phyloP scores from a whole-genome alignment of 2,329 filamentous ascomycete genomes.

The Sporothrix pallida region DNA sequence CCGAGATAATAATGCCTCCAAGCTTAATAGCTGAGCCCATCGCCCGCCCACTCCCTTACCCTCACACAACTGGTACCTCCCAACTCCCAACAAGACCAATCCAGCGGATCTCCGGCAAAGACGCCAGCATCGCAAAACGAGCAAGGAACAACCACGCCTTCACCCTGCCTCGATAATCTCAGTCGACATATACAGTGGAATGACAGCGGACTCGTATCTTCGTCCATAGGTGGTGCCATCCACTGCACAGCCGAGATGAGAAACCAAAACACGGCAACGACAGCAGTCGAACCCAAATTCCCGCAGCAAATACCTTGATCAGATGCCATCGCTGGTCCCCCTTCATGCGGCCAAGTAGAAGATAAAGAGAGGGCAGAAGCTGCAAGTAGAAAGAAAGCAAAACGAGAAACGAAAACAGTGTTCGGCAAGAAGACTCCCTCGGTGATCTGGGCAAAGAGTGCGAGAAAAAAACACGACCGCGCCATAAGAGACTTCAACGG shows the following conservation, averaged over 20 bases:
- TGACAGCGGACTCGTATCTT: constrained; percentile 85
- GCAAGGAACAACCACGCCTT: constrained; percentile 33
- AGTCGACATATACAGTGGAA: constrained; percentile 34
- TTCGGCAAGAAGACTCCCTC: constrained; percentile 35
- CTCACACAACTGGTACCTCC: neutral
- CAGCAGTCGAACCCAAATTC: constrained; percentile 35
- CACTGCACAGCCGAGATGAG: constrained; percentile 41
- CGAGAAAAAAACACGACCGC: neutral
- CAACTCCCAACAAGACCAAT: constrained; percentile 13
- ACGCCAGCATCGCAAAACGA: constrained; percentile 9
- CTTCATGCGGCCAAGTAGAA: constrained; percentile 23
- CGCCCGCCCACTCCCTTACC: neutral
- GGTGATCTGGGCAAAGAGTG: constrained; percentile 7
- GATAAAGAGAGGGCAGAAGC: neutral
- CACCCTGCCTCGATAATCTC: constrained; percentile 33
- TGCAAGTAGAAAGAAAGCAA: constrained; percentile 8
- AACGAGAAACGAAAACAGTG: constrained; percentile 18
- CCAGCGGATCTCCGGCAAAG: constrained; percentile 33
- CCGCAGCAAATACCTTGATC: constrained; percentile 38
- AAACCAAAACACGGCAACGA: neutral
- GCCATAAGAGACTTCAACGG: constrained; percentile 23
- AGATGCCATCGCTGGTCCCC: constrained; percentile 20
- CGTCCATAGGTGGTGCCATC: constrained; percentile 61
- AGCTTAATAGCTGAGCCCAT: constrained; percentile 16
- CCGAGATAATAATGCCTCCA: constrained; percentile 34